Base-by-base conservation (phyloP, 164 flowering plant species). In the Chimonanthus praecox region DNA sequence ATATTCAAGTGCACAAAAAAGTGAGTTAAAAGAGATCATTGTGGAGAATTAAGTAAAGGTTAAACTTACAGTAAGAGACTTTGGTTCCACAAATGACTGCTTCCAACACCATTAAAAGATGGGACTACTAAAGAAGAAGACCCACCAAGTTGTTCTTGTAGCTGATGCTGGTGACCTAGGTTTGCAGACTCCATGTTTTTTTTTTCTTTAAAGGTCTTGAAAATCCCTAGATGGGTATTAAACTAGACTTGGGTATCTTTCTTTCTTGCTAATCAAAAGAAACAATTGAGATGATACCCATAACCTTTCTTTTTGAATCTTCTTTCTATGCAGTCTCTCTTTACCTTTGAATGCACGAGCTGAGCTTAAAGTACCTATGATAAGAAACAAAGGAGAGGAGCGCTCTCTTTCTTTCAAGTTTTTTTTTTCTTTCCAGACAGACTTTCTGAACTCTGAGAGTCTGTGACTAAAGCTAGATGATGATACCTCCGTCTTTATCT, bases 101-200 rank as follows among this genome's bases (percentile, higher is more conserved):
- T 77, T 70, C 80, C 81, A 72, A 67, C 82, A 61, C 78, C 86
- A 87, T 79, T 82, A 77, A 79, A 79, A 73, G 85, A 77, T 64
- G 89, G 72, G 75, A 78, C 18, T 71, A 85, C 69, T 13, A 78
- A 77, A 80, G 92, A 78, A 78, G 87, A 80, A 69, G 87, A 79
- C 54, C 70, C 84, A 81, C 60, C 78, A 72, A 82, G 79, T 58
- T 85, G 89, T 54, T 84, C 81, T 82, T 85, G 89, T 74, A 73
- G 87, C 61, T 84, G 89, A 72, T 82, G 83, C 5, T 76, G 84
- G 75, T 85, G 87, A 84, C 85, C 86, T 67, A 81, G 80, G 78
- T 90, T 88, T 83, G 89, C 85, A 88, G 94, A 88, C 77, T 93
- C 94, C 96, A 93, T 92, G 73, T 73, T 64, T 78, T 61, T 64